These are phyloP conservation scores for Lycium barbarum DNA, from an alignment of 257 asterid genomes.

Conservation along the genomic window DNA sequence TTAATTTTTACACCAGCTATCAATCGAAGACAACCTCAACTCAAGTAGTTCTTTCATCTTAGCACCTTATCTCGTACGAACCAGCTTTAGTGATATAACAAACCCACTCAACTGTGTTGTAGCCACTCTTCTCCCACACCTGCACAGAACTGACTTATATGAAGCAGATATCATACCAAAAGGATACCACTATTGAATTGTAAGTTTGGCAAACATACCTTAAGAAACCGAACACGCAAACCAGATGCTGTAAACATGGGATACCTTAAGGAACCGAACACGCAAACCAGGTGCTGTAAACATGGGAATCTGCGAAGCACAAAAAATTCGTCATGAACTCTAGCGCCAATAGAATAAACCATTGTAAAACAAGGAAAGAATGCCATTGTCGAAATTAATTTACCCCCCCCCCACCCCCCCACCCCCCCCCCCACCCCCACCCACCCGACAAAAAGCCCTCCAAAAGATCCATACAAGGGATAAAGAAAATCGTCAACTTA, in stretches of 20 bases:
- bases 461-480: neutral
- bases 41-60: too few relatives aligned
- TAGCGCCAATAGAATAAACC: neutral
- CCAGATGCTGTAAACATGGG: too few relatives aligned
- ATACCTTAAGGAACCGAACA: constrained; percentile 96
- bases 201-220: neutral
- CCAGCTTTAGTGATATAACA: too few relatives aligned
- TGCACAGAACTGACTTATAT: constrained; percentile 42
- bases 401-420: too few relatives aligned
- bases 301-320: constrained; percentile 87
- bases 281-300: constrained; percentile 98
- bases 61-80: too few relatives aligned
- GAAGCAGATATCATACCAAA: constrained; percentile 6
- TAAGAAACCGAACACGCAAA: too few relatives aligned
- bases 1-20: too few relatives aligned
- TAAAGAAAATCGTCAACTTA: constrained; percentile 13
- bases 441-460: neutral
- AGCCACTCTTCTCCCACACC: too few relatives aligned
- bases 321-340: constrained; percentile 11
- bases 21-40: too few relatives aligned
- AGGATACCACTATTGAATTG: neutral
- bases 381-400: too few relatives aligned
- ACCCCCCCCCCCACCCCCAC: too few relatives aligned
- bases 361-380: neutral
- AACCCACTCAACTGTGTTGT: too few relatives aligned